Base-by-base conservation (phyloP, 805 yeast species). In the Saturnispora galanensis region DNA sequence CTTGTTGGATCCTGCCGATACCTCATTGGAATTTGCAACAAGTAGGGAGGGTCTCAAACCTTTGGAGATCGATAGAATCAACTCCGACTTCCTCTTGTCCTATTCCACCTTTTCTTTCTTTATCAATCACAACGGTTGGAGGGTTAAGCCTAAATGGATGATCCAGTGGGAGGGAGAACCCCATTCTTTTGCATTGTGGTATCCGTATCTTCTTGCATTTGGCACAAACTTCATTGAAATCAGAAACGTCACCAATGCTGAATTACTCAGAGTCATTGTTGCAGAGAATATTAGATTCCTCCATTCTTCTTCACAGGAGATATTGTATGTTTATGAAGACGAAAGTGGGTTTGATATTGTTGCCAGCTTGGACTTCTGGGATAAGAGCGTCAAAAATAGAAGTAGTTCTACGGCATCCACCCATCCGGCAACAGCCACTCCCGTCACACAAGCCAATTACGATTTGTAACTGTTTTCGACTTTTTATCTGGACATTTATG, bases 91-190 rank as follows among this genome's bases (percentile, higher is more conserved):
- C 60, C 66, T 93, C 56, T 73, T 93, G 51, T 82, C 89, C 60
- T 93, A 90, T 60, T 78, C 94, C 4, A 96, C 88, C 59, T 88
- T 90, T 60, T 90, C 97, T 39, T 93, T 93, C 63, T 88, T 85
- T 64, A 94, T 93, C 54, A 89, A 93, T 57, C 75, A 84, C 47
- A 89, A 89, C 61, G 98, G 98, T 18, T 93, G 98, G 98, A 75
- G 97, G 54, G 82, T 94, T 15, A 78, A 89, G 50, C 86, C 93
- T 37, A 90, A 86, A 42, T 89, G 96, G 89, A 83, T 89, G 52
- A 82, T 93, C 42, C 80, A 84, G 58, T 93, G 98, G 98, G 97
- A 93, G 65, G 97, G 97, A 32, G 76, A 80, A 42, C 97, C 98
- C 5, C 93, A 84, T 57, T 79, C 81, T 49, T 87, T 93, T 62